Evolutionary conservation across 257 asterid genomes (phyloP).

Genomic region (Leptodermis oblonga): DNA sequence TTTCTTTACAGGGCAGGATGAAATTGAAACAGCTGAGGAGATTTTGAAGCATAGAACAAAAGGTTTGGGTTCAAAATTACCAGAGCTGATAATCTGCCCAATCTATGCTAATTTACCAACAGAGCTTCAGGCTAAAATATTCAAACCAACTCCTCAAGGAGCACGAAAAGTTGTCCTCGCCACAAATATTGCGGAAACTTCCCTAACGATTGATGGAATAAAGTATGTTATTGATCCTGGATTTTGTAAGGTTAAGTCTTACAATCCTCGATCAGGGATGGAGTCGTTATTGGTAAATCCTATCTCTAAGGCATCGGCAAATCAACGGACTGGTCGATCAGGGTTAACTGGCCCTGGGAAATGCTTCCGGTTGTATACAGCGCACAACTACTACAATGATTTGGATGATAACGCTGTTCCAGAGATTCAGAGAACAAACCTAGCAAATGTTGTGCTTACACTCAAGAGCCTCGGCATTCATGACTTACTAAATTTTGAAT

Average conservation of each 20-base stretch:
- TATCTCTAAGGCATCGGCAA: constrained; percentile 88
- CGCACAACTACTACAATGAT: constrained; percentile 54
- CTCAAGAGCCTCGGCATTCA: constrained; percentile 94
- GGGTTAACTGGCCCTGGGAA: constrained; percentile 96
- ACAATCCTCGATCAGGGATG: constrained; percentile 90
- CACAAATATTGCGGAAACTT: constrained; percentile 62
- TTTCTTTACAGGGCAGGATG: constrained; percentile 63
- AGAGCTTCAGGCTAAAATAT: constrained; percentile 39
- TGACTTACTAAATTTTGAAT: constrained; percentile 78
- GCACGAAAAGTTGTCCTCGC: constrained; percentile 45
- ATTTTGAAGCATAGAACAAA: constrained; percentile 28
- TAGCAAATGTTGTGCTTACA: constrained; percentile 62
- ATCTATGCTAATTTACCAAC: constrained; percentile 41
- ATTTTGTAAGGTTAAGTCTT: constrained; percentile 82
- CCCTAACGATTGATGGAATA: constrained; percentile 89
- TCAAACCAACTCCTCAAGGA: constrained; percentile 22
- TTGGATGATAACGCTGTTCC: constrained; percentile 88
- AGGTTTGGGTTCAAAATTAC: constrained; percentile 34
- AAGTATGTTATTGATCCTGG: constrained; percentile 95
- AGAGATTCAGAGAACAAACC: constrained; percentile 86
- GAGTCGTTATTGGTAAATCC: constrained; percentile 73
- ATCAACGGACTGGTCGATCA: constrained; percentile 94
- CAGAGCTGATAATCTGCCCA: constrained; percentile 37
- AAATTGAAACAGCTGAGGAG: constrained; percentile 39
- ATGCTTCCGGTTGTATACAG: constrained; percentile 80